Percentiles rank a stretch among this genome's conserved stretches.
phyloP scores from a whole-genome alignment of 2,329 filamentous ascomycete species.

The Periglandula ipomoeae region DNA sequence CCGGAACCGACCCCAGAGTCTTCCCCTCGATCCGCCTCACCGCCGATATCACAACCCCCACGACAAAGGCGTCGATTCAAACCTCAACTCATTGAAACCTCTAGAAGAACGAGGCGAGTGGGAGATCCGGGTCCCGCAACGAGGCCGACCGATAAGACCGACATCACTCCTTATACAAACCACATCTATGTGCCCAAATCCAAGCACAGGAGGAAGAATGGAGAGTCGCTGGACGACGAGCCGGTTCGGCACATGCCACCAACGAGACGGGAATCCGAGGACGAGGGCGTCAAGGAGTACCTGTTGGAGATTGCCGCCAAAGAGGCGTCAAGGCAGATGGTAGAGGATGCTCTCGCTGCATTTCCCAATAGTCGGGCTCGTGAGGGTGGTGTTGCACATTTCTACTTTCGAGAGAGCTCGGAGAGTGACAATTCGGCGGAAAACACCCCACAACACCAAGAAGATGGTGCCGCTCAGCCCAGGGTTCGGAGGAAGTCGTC shows the following conservation, averaged over 20 bases:
- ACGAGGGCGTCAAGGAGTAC: slow-evolving; percentile 68
- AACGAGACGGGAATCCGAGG: slow-evolving; percentile 57
- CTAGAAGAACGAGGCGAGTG: slow-evolving; percentile 58
- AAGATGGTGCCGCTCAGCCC: slow-evolving; percentile 15
- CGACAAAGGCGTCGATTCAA: slow-evolving; percentile 50
- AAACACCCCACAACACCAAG: slow-evolving; percentile 24
- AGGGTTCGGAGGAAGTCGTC: slow-evolving; percentile 49
- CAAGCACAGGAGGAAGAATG: slow-evolving; percentile 26
- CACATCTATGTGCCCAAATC: slow-evolving; percentile 44
- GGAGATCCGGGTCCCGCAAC: slow-evolving; percentile 56
- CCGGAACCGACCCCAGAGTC: slow-evolving; percentile 49
- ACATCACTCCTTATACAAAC: slow-evolving; percentile 56
- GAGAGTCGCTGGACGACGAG: slow-evolving; percentile 20
- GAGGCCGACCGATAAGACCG: slow-evolving; percentile 59
- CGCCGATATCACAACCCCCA: slow-evolving; percentile 29
- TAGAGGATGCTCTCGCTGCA: slow-evolving; percentile 65
- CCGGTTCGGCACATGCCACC: slow-evolving; percentile 25
- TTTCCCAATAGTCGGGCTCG: slow-evolving; percentile 65
- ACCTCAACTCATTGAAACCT: slow-evolving; percentile 75
- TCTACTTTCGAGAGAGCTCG: slow-evolving; percentile 56
- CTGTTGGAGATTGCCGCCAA: slow-evolving; percentile 71
- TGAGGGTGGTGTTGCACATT: slow-evolving; percentile 63
- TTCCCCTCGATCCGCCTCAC: slow-evolving; percentile 40
- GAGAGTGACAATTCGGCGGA: slow-evolving; percentile 42
- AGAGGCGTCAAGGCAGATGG: slow-evolving; percentile 70